Evolutionary conservation across 352 stramenopile species (phyloP).

Genomic region (Phytophthora pluvialis): DNA sequence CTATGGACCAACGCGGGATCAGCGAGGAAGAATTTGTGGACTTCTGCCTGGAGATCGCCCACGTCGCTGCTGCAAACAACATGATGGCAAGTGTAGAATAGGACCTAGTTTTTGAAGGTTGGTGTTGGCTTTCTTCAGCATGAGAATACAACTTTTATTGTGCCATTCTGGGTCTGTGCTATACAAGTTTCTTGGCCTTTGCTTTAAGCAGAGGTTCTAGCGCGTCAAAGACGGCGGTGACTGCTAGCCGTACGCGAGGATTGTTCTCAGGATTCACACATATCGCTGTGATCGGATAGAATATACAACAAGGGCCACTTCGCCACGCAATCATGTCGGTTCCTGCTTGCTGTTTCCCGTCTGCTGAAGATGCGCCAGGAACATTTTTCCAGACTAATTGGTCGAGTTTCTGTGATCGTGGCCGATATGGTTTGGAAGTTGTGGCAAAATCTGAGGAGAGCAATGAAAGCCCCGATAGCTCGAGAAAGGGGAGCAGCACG

Average conservation of each 20-base stretch:
- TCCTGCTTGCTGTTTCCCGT: conserved; percentile 1
- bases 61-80: conserved; percentile 37
- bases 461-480: conserved; percentile 15
- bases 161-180: not conserved
- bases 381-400: conserved; percentile 36
- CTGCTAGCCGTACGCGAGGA: conserved; percentile 6
- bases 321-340: conserved; percentile 38
- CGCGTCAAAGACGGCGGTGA: conserved; percentile 34
- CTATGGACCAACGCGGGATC: conserved; percentile 63
- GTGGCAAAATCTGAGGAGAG: conserved; percentile 7
- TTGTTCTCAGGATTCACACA: conserved; percentile 19
- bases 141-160: not conserved
- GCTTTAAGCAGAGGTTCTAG: conserved; percentile 39
- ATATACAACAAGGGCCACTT: conserved; percentile 37
- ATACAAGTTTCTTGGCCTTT: conserved; percentile 26
- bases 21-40: conserved; percentile 74
- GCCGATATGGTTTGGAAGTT: not conserved
- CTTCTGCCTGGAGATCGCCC: conserved; percentile 75
- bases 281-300: conserved; percentile 34
- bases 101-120: not conserved
- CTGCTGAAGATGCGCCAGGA: not conserved
- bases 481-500: conserved; percentile 29
- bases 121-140: too few relatives aligned
- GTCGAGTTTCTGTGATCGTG: conserved; percentile 17
- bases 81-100: conserved; percentile 18